Evolutionary conservation across 257 asterid genomes (phyloP), one percentile per base, ranked within the genome.

Genomic region (Eucommia ulmoides): DNA sequence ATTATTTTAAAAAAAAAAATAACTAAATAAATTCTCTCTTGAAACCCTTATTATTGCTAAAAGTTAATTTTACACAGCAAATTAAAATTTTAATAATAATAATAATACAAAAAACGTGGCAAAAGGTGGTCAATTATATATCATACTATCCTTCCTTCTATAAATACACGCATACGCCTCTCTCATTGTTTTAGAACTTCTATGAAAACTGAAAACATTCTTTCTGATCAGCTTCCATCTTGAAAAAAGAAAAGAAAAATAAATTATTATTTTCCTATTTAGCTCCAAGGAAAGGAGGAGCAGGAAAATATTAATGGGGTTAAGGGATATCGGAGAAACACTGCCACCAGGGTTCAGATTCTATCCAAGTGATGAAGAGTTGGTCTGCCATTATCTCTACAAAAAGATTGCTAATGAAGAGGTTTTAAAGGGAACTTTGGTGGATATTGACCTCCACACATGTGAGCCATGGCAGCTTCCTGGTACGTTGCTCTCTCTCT

Each of bases 391-490:
- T 64, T 88, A 88, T 69, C 88, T 88, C 2, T 70, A 57, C 81
- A 84, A 88, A 33, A 88, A 88, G 64, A 65, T 79, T 17, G 51
- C 76, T 2, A 77, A 75, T 25, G 81, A 79, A 52, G 62, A 79
- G 7, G 67, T 70, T 54, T 55, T 63, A 0, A 67, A 56, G 44
- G 93, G 75, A 17, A 84, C 93, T 53, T 53, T 88, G 26, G 77
- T 88, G 3, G 97, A 88, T 8, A 75, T 88, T 18, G 97, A 88
- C 47, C 95, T 88, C 21, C 97, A 88, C 57, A 63, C 76, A 0
- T 84, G 95, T 52, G 97, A 88, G 72, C 97, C 97, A 57, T 88
- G 97, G 97, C 93, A 83, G 57, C 97, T 88, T 38, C 97, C 97
- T 4, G 97, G 97, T 88, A 76, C 1, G 65, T 53, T 41, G 45